Percentiles rank a stretch among this genome's conserved stretches.
phyloP scores from a whole-genome alignment of 352 stramenopile species.

The Phytophthora pseudosyringae region DNA sequence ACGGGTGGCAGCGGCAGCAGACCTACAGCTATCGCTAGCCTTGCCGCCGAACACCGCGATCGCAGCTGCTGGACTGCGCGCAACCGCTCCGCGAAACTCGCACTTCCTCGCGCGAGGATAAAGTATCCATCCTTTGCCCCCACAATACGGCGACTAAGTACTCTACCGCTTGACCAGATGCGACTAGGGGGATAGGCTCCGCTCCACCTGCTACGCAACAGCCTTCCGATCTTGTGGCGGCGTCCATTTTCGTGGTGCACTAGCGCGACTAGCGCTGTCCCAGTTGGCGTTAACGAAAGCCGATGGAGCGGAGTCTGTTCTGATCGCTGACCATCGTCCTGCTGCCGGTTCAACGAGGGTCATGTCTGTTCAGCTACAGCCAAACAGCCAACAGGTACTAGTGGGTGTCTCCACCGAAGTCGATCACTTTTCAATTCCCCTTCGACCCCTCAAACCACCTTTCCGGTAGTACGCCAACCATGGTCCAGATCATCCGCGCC shows the following conservation, averaged over 20 bases:
- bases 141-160: not conserved
- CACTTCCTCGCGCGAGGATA: no score
- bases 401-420: not conserved
- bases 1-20: not conserved
- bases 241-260: not conserved
- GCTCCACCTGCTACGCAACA: constrained; percentile 11
- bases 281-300: constrained; percentile 19
- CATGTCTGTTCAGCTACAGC: not conserved
- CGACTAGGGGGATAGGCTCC: constrained; percentile 5
- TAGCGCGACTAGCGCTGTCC: not conserved
- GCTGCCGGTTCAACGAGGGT: not conserved
- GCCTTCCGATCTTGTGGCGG: constrained; percentile 17
- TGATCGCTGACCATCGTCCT: no score
- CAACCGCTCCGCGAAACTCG: no score
- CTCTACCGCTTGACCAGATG: not conserved
- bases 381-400: not conserved
- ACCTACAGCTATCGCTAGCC: no score
- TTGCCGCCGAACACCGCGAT: no score
- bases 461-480: not conserved
- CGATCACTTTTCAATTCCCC: constrained; percentile 25
- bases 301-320: constrained; percentile 3
- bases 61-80: no score
- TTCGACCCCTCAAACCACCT: not conserved
- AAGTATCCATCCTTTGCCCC: not conserved
- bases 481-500: constrained; percentile 5